Conservation (phyloP, 257 asterid species). For the Perilla frutescens region DNA sequence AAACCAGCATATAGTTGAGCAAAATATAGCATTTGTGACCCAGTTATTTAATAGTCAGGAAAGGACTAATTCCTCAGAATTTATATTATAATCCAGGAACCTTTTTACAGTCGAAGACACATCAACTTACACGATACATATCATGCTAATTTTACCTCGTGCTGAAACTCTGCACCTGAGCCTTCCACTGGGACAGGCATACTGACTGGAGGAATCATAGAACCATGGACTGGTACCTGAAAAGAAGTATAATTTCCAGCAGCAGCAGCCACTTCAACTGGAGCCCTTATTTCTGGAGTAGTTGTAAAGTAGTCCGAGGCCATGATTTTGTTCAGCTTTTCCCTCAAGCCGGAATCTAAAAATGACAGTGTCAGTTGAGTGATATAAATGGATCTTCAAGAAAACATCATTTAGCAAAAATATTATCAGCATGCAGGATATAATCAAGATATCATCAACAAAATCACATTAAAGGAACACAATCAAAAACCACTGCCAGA, state of each 20-base stretch:
- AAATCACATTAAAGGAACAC: not conserved
- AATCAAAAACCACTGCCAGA: slow-evolving; percentile 1
- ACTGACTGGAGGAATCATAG: slow-evolving; percentile 42
- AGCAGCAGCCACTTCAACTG: slow-evolving; percentile 82
- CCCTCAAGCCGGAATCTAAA: slow-evolving; percentile 76
- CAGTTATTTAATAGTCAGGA: not conserved
- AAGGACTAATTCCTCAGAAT: not conserved
- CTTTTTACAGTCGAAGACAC: not conserved
- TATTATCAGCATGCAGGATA: not conserved
- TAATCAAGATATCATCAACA: not conserved
- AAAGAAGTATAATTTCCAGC: slow-evolving; percentile 65
- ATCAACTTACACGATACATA: not conserved
- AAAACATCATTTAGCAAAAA: not conserved
- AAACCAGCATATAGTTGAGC: slow-evolving; percentile 7
- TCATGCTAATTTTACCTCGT: slow-evolving; percentile 46
- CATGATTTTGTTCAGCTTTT: slow-evolving; percentile 75
- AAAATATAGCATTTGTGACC: not conserved
- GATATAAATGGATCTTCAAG: not conserved
- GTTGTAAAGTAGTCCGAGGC: slow-evolving; percentile 79
- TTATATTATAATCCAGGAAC: slow-evolving; percentile 9
- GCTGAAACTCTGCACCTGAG: slow-evolving; percentile 50
- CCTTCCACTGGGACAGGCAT: slow-evolving; percentile 49
- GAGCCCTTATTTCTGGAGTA: slow-evolving; percentile 71
- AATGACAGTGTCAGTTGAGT: slow-evolving; percentile 6
- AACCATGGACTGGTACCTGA: slow-evolving; percentile 57